phyloP scores from a whole-genome alignment of 345 rosid genomes.

The Dipteronia sinensis region DNA sequence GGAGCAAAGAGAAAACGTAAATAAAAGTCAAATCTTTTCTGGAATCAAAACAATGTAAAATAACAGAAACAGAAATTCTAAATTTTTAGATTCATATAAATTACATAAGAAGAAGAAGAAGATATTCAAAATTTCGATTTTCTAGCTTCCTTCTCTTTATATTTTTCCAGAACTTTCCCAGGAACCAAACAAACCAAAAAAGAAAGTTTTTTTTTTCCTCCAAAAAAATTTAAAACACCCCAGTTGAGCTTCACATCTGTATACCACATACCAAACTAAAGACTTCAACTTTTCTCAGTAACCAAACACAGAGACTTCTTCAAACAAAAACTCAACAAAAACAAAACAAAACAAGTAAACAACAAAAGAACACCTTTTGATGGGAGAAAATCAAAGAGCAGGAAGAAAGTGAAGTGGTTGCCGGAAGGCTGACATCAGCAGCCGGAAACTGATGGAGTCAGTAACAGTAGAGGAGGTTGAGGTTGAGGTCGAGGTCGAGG shows the following conservation, averaged over 20 bases:
- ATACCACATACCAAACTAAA: background rate
- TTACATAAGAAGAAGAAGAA: background rate
- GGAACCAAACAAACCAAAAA: constrained; percentile 18
- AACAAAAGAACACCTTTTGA: constrained; percentile 1
- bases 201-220: background rate
- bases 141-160: background rate
- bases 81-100: background rate
- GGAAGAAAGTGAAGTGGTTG: constrained; percentile 13
- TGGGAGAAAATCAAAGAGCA: constrained; percentile 27
- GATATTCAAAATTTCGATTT: background rate
- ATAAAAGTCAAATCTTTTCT: background rate
- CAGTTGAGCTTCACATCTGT: background rate
- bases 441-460: constrained; percentile 31
- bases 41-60: background rate
- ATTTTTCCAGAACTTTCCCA: constrained; percentile 14
- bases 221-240: background rate
- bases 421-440: constrained; percentile 33
- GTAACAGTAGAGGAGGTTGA: constrained; percentile 28
- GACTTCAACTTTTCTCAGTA: constrained; percentile 7
- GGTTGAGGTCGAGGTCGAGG: background rate
- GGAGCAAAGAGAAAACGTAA: background rate
- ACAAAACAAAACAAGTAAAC: constrained; percentile 3
- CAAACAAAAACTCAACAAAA: background rate
- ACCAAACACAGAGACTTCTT: constrained; percentile 9
- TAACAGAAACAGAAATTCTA: background rate